Percentiles rank a stretch among this genome's conserved stretches.
These are phyloP conservation scores for Penicillium lividum DNA, from an alignment of 495 filamentous ascomycete genomes.

Conservation along the genomic window DNA sequence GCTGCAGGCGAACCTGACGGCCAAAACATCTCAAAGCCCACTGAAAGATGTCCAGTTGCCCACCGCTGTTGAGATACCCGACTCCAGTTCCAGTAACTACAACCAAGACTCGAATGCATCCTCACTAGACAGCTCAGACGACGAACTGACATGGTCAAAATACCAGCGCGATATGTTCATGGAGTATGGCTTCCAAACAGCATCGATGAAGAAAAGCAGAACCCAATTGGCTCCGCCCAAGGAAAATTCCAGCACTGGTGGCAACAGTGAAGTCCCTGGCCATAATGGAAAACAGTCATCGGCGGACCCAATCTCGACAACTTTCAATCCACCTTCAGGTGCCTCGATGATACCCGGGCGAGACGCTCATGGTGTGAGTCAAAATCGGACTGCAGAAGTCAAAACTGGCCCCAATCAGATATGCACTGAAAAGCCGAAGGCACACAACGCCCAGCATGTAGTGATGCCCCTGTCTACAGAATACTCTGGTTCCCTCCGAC, in stretches of 20 bases:
- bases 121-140: constrained; percentile 5
- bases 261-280: no score
- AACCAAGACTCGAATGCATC: constrained; percentile 7
- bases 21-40: not conserved
- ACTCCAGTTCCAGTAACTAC: constrained; percentile 15
- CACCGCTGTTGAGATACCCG: not conserved
- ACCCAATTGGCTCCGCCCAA: not conserved
- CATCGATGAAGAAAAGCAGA: not conserved
- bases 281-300: not conserved
- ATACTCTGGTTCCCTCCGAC: not conserved
- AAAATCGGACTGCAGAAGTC: not conserved
- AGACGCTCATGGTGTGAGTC: not conserved
- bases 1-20: not conserved
- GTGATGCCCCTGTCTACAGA: not conserved
- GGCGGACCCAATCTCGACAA: no score
- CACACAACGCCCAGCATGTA: not conserved
- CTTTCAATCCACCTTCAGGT: not conserved
- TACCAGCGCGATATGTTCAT: constrained; percentile 28
- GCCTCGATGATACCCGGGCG: not conserved
- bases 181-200: constrained; percentile 24
- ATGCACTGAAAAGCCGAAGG: not conserved
- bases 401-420: not conserved
- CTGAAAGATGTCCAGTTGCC: constrained; percentile 5
- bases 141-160: constrained; percentile 17
- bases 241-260: no score